Percentiles rank a stretch among this genome's conserved stretches.
phyloP scores from a whole-genome alignment of 2,329 filamentous ascomycete genomes.

The Cadophora gregata region DNA sequence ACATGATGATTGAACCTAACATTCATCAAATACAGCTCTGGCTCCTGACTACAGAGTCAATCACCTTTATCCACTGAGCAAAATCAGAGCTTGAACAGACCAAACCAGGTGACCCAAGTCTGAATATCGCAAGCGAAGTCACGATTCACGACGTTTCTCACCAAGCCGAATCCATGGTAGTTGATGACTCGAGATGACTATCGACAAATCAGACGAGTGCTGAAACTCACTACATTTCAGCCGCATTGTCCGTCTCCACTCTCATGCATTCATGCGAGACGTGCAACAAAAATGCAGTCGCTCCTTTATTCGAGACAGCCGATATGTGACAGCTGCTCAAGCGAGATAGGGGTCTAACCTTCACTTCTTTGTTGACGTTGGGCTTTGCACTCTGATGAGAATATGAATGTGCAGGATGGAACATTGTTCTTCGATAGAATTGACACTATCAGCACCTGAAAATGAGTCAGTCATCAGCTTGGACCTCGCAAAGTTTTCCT shows the following conservation, averaged over 20 bases:
- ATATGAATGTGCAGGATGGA: neutral
- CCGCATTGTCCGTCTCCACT: constrained; percentile 17
- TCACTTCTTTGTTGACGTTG: neutral
- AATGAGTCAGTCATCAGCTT: neutral
- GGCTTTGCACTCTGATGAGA: neutral
- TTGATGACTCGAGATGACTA: neutral
- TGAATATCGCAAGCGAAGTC: neutral
- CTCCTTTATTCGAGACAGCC: neutral
- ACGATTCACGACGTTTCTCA: neutral
- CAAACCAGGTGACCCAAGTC: neutral
- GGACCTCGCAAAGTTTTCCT: neutral
- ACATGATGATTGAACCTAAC: too few species aligned
- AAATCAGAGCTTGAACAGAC: neutral
- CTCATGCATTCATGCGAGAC: constrained; percentile 28
- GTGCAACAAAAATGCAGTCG: constrained; percentile 23
- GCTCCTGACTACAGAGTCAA: too few species aligned
- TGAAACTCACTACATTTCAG: neutral
- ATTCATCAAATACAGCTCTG: too few species aligned
- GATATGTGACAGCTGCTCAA: neutral
- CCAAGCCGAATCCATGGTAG: neutral
- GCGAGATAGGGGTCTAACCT: neutral
- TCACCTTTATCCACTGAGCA: too few species aligned
- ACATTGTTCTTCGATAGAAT: neutral
- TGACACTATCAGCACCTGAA: neutral
- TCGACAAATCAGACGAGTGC: neutral